These are phyloP conservation scores for Cutaneotrichosporon daszewskae DNA, from an alignment of 1,284 basidiomycete genomes.

Conservation along the genomic window DNA sequence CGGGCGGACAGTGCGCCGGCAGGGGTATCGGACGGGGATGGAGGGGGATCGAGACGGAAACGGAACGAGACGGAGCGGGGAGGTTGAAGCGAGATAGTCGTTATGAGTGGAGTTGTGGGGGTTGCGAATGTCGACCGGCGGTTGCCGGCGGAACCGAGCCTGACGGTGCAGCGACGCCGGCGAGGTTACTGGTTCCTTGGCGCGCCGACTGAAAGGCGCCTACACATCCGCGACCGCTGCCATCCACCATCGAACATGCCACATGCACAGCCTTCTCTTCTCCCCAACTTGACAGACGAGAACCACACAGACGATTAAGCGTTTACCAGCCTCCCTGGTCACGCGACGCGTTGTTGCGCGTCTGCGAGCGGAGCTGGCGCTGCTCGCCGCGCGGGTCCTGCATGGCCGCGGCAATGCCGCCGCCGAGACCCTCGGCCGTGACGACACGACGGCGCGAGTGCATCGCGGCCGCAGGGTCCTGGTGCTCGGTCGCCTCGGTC, in stretches of 20 bases:
- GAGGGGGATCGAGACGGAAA: background rate
- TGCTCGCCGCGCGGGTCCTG: slow-evolving; percentile 27
- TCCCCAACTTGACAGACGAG: background rate
- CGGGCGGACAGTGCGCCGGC: no score
- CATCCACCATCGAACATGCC: slow-evolving; percentile 12
- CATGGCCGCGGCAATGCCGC: slow-evolving; percentile 1
- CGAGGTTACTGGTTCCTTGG: slow-evolving; percentile 15
- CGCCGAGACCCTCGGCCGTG: slow-evolving; percentile 10
- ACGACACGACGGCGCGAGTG: slow-evolving; percentile 17
- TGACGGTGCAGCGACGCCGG: slow-evolving; percentile 19
- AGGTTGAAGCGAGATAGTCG: no score
- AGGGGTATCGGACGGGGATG: no score
- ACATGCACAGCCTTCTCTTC: background rate
- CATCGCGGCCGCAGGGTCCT: no score
- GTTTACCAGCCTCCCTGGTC: slow-evolving; percentile 29
- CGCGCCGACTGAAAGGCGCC: slow-evolving; percentile 17
- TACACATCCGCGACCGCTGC: slow-evolving; percentile 22
- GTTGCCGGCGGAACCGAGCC: slow-evolving; percentile 14
- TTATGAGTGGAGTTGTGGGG: no score
- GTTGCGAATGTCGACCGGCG: no score
- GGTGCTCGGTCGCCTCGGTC: slow-evolving; percentile 6
- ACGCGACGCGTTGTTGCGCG: slow-evolving; percentile 28
- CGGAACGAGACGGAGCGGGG: no score
- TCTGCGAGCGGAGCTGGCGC: slow-evolving; percentile 42
- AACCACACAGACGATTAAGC: no score